Conservation (phyloP, 2,329 filamentous ascomycete genomes). For the Talaromyces sp. region DNA sequence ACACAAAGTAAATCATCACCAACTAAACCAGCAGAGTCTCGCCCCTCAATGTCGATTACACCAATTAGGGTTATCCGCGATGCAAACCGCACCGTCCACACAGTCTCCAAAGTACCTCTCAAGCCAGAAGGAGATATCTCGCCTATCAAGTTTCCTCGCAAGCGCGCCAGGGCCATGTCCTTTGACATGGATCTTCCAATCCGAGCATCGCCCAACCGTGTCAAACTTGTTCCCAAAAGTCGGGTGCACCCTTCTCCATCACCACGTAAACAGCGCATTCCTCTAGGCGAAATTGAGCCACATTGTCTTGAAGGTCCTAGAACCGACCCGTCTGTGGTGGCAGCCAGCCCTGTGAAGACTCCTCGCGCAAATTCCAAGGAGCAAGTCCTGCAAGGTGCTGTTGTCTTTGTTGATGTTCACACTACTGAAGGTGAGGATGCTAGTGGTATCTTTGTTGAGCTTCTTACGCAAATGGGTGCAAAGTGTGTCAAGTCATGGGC, state of each 20-base stretch:
- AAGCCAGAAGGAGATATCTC: slow-evolving; percentile 58
- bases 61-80: slow-evolving; percentile 47
- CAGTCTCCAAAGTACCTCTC: slow-evolving; percentile 71
- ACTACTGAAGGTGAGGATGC: slow-evolving; percentile 77
- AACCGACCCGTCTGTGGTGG: not conserved
- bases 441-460: slow-evolving; percentile 73
- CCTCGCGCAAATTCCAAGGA: slow-evolving; percentile 22
- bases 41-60: slow-evolving; percentile 45
- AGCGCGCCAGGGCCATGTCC: slow-evolving; percentile 51
- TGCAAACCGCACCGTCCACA: slow-evolving; percentile 60
- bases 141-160: slow-evolving; percentile 41
- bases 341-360: slow-evolving; percentile 20
- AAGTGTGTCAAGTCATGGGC: slow-evolving; percentile 71
- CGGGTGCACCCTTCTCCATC: slow-evolving; percentile 21
- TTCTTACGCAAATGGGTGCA: slow-evolving; percentile 77
- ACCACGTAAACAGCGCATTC: slow-evolving; percentile 19
- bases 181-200: slow-evolving; percentile 37
- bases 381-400: slow-evolving; percentile 61
- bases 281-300: not conserved
- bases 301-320: not conserved
- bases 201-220: slow-evolving; percentile 26
- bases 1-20: not conserved
- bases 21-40: not conserved
- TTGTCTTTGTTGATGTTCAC: slow-evolving; percentile 79
- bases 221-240: slow-evolving; percentile 17